Evolutionary conservation across 164 flowering plant genomes (phyloP), one percentile per base, ranked within the genome.

Genomic region (Chloranthus sessilifolius): DNA sequence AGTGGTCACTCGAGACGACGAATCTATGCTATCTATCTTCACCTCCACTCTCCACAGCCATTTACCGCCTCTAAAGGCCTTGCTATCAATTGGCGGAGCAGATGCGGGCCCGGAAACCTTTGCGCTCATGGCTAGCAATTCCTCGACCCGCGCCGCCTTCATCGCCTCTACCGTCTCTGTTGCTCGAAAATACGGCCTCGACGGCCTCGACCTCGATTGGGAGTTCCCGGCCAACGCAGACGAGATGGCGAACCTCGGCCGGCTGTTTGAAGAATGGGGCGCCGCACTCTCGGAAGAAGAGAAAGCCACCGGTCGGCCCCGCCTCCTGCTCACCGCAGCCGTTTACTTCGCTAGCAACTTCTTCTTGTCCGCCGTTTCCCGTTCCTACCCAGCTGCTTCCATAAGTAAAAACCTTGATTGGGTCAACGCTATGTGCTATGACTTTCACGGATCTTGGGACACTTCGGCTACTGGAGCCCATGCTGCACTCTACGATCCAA

Each of bases 61-160:
- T 20, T 52, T 43, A 19, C 66, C 63, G 0, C 59, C 53, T 2
- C 66, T 62, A 0, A 67, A 63, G 25, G 51, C 76, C 5, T 9
- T 78, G 0, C 43, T 74, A 0, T 72, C 82, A 12, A 72, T 78
- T 0, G 82, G 71, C 6, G 79, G 77, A 0, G 74, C 57, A 0
- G 49, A 45, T 28, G 17, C 34, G 24, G 39, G 35, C 43, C 25
- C 56, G 0, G 23, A 27, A 3, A 37, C 51, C 1, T 62, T 69
- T 37, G 44, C 75, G 7, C 7, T 15, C 26, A 64, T 74, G 68
- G 74, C 53, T 8, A 50, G 63, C 16, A 19, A 21, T 16, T 2
- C 26, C 1, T 21, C 50, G 15, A 60, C 43, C n/a, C 70, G 78
- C 8, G 51, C 44, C 0, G 20, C 28, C 1, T 69, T 69, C 52